phyloP scores from a whole-genome alignment of 148 eudicot species.

The Rhododendron mucronatum region DNA sequence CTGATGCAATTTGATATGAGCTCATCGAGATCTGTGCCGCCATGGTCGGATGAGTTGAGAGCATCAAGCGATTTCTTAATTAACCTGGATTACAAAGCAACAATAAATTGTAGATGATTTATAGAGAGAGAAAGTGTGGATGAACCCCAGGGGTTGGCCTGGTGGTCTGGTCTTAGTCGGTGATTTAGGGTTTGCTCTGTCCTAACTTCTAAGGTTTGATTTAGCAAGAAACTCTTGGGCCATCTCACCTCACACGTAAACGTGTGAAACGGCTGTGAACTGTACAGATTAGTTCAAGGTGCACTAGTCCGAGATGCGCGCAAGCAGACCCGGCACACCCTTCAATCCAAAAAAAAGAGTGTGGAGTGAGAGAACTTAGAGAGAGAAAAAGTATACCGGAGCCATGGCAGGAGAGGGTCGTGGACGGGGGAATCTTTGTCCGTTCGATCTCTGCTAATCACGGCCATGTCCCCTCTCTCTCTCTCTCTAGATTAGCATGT shows the following conservation, averaged over 20 bases:
- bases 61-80: conserved; percentile 37
- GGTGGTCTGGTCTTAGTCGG: no score
- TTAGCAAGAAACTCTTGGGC: neutral
- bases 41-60: conserved; percentile 16
- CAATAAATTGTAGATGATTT: neutral
- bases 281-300: neutral
- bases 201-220: no score
- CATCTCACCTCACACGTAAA: no score
- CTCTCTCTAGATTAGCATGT: neutral
- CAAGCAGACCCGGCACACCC: no score
- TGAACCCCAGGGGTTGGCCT: no score
- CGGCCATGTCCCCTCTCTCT: conserved; percentile 27
- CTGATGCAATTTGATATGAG: conserved; percentile 46
- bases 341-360: neutral
- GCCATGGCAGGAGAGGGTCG: conserved; percentile 70
- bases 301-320: neutral
- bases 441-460: conserved; percentile 21
- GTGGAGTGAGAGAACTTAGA: neutral
- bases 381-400: conserved; percentile 20
- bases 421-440: conserved; percentile 18
- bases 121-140: neutral
- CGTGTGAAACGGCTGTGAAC: neutral
- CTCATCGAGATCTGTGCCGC: conserved; percentile 29
- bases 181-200: neutral
- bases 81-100: conserved; percentile 35